A percentile compares a stretch with the other conserved stretches of the same genome.
These are phyloP conservation scores for Chernovozyma aurita DNA, from an alignment of 1,139 yeast species.

Conservation along the genomic window DNA sequence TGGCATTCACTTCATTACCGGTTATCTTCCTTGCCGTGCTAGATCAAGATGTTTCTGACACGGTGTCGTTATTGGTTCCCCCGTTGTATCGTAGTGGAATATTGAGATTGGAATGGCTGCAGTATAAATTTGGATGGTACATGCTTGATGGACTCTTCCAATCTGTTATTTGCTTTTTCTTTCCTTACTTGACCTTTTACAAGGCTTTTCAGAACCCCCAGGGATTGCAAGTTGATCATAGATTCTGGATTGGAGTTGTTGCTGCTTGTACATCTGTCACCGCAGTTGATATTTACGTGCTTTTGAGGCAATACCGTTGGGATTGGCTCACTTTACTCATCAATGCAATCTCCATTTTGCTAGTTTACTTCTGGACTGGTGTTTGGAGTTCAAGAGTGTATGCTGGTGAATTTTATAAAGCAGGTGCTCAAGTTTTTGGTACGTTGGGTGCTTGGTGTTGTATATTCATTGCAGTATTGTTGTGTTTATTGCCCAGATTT, in stretches of 20 bases:
- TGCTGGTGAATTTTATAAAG: conserved; percentile 47
- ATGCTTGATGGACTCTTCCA: conserved; percentile 60
- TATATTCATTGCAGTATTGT: conserved; percentile 42
- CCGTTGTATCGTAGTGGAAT: conserved; percentile 55
- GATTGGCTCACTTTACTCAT: conserved; percentile 53
- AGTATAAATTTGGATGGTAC: conserved; percentile 47
- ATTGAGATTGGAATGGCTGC: conserved; percentile 50
- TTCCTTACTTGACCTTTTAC: conserved; percentile 49
- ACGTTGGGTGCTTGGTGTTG: conserved; percentile 50
- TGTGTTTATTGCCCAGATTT: conserved; percentile 51
- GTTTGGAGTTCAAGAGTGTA: conserved; percentile 48
- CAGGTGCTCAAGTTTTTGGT: conserved; percentile 54
- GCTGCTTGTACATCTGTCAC: conserved; percentile 47
- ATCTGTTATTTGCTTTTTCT: conserved; percentile 51
- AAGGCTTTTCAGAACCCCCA: conserved; percentile 42
- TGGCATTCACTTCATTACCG: conserved; percentile 62
- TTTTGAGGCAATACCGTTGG: conserved; percentile 57
- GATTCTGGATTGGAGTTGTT: conserved; percentile 55
- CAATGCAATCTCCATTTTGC: conserved; percentile 43
- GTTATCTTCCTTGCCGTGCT: conserved; percentile 55
- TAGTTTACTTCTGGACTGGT: conserved; percentile 61
- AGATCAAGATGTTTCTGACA: conserved; percentile 60
- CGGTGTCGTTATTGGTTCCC: conserved; percentile 55
- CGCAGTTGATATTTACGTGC: conserved; percentile 49
- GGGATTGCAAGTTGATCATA: conserved; percentile 51